Conservation (phyloP, 75 land plant genomes). For the Selaginella moellendorffii region DNA sequence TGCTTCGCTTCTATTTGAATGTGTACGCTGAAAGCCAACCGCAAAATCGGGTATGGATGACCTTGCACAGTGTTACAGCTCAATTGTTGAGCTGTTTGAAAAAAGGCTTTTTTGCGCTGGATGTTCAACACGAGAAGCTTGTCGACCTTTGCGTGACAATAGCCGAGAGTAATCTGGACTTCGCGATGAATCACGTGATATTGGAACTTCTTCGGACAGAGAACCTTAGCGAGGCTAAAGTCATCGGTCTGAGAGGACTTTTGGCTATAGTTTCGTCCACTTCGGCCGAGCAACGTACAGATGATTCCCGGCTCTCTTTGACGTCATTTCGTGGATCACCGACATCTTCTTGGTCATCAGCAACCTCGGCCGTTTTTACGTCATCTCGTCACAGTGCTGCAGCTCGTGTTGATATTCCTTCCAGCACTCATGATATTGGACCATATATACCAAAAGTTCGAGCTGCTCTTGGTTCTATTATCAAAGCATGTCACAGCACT, state of each 20-base stretch:
- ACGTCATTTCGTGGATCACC: slow-evolving; percentile 31
- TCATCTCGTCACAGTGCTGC: slow-evolving; percentile 8
- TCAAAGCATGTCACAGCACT: slow-evolving; percentile 66
- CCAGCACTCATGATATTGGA: slow-evolving; percentile 45
- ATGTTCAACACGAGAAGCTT: slow-evolving; percentile 95
- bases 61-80: slow-evolving; percentile 86
- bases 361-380: slow-evolving; percentile 19
- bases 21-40: slow-evolving; percentile 65
- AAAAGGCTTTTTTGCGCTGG: slow-evolving; percentile 90
- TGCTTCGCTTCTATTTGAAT: slow-evolving; percentile 78
- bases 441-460: slow-evolving; percentile 93
- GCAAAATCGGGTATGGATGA: slow-evolving; percentile 76
- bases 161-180: slow-evolving; percentile 91
- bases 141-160: slow-evolving; percentile 97
- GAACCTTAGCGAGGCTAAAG: slow-evolving; percentile 84
- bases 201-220: slow-evolving; percentile 75
- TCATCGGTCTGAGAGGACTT: slow-evolving; percentile 87
- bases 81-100: slow-evolving; percentile 65
- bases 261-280: slow-evolving; percentile 68
- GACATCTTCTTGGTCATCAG: slow-evolving; percentile 25
- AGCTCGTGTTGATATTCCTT: slow-evolving; percentile 15
- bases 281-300: slow-evolving; percentile 38
- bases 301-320: slow-evolving; percentile 23
- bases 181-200: slow-evolving; percentile 94
- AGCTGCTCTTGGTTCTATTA: slow-evolving; percentile 77